These are phyloP conservation scores for Pythium brachiatum DNA, from an alignment of 352 stramenopile species.

Conservation along the genomic window DNA sequence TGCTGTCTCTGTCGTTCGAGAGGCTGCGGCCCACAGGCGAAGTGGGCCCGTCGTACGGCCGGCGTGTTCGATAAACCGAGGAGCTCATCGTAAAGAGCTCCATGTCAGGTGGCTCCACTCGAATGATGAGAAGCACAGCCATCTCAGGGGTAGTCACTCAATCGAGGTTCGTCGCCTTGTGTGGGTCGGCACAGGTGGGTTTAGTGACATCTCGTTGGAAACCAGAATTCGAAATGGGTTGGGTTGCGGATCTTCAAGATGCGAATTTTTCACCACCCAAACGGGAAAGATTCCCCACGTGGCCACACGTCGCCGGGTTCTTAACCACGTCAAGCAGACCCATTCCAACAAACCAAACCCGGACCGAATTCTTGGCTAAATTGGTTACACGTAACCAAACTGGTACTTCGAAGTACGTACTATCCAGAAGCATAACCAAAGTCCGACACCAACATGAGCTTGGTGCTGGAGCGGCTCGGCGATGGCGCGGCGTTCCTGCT, in stretches of 20 bases:
- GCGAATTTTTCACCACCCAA: constrained; percentile 1
- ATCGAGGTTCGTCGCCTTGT: not conserved
- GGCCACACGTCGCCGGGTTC: not conserved
- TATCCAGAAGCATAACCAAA: no score
- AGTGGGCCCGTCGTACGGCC: not conserved
- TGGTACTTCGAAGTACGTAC: no score
- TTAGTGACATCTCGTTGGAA: not conserved
- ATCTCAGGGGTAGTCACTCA: constrained; percentile 1
- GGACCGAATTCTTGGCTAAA: not conserved
- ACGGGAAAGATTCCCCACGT: not conserved
- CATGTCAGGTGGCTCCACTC: not conserved
- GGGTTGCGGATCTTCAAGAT: constrained; percentile 9
- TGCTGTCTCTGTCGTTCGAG: not conserved
- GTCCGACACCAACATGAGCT: constrained; percentile 35
- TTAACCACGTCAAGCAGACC: not conserved
- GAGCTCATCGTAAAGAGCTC: not conserved
- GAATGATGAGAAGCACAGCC: not conserved
- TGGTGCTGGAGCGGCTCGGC: constrained; percentile 66
- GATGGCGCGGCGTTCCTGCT: constrained; percentile 67
- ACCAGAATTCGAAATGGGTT: constrained; percentile 1
- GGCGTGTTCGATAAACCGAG: not conserved
- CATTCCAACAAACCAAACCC: not conserved
- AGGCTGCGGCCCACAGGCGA: not conserved
- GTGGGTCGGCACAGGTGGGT: no score
- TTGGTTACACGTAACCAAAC: not conserved